phyloP scores from a whole-genome alignment of 306 rosid species.

The Bauhinia variegata region DNA sequence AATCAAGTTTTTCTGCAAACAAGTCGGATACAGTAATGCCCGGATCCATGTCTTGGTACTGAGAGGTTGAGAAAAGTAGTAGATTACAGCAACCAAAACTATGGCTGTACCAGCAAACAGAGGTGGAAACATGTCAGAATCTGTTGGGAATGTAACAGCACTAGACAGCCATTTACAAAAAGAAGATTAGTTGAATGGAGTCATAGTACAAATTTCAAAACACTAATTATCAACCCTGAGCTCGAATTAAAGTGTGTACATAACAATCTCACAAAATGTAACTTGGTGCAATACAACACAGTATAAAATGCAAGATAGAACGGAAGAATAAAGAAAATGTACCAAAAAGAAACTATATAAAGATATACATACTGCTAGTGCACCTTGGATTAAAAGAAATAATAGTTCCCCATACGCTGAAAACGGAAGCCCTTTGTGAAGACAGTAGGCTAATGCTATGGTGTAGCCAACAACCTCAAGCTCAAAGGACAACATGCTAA shows the following conservation, averaged over 20 bases:
- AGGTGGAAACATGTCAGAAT: slow-evolving; percentile 42
- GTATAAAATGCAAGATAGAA: neutral
- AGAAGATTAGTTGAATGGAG: neutral
- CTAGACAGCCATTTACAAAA: slow-evolving; percentile 23
- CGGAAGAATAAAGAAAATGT: slow-evolving; percentile 6
- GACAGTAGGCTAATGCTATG: slow-evolving; percentile 87
- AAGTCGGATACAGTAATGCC: slow-evolving; percentile 87
- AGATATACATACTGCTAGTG: slow-evolving; percentile 1
- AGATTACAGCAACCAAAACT: slow-evolving; percentile 76
- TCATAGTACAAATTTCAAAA: slow-evolving; percentile 9
- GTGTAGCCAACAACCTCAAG: slow-evolving; percentile 89
- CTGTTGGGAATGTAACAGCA: slow-evolving; percentile 20
- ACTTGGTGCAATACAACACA: neutral
- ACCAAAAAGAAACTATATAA: neutral
- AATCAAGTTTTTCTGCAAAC: slow-evolving; percentile 26
- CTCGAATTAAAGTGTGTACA: neutral
- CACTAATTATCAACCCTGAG: slow-evolving; percentile 12
- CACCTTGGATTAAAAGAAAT: slow-evolving; percentile 90
- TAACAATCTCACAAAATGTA: neutral
- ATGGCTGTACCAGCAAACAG: slow-evolving; percentile 62
- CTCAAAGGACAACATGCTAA: slow-evolving; percentile 80
- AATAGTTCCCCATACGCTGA: slow-evolving; percentile 91
- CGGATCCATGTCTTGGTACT: slow-evolving; percentile 68
- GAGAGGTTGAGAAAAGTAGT: slow-evolving; percentile 87
- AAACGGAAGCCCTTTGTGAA: slow-evolving; percentile 88